Evolutionary conservation across 768 basidiomycete species (phyloP).

Genomic region (Termitomyces sp.): DNA sequence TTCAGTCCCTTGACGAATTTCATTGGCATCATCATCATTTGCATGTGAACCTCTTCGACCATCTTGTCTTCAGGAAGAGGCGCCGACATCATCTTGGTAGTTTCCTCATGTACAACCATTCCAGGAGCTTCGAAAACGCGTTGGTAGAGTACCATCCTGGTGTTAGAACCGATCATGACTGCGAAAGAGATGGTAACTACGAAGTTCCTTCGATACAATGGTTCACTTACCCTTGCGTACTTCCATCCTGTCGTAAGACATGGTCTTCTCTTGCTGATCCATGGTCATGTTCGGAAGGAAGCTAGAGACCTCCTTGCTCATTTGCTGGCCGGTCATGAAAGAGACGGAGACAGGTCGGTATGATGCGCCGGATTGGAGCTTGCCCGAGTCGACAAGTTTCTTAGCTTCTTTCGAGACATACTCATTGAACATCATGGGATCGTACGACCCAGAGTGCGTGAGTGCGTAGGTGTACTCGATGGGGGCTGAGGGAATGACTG

Average conservation of each 20-base stretch:
- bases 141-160: background rate
- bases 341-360: background rate
- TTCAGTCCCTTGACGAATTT: slow-evolving; percentile 2
- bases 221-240: background rate
- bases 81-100: background rate
- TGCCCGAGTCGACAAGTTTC: background rate
- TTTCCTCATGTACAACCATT: background rate
- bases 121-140: background rate
- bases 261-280: background rate
- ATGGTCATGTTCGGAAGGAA: background rate
- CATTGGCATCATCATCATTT: background rate
- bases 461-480: background rate
- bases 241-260: background rate
- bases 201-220: background rate
- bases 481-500: background rate
- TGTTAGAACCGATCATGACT: background rate
- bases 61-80: background rate
- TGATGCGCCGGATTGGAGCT: background rate
- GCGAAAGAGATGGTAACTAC: background rate
- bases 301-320: background rate
- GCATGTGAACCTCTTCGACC: background rate
- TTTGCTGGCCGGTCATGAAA: background rate
- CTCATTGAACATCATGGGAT: background rate
- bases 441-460: background rate
- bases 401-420: background rate